A percentile compares a stretch with the other conserved stretches of the same genome.
Evolutionary conservation across 345 rosid species (phyloP).

Genomic region (Hevea brasiliensis): DNA sequence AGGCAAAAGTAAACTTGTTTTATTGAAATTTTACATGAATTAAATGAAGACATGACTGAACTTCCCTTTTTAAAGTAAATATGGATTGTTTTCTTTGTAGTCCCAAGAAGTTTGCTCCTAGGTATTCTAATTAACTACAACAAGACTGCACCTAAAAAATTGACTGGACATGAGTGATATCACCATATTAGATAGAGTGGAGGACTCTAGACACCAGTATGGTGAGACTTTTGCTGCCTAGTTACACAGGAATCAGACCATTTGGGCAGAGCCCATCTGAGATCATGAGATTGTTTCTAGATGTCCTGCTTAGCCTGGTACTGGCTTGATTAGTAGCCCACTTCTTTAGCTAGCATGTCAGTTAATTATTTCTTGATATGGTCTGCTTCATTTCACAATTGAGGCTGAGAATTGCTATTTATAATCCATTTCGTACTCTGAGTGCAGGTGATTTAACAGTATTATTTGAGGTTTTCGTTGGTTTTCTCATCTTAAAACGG

Average conservation of each 20-base stretch:
- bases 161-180: too few species aligned
- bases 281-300: not conserved
- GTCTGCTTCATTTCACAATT: not conserved
- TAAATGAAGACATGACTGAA: too few species aligned
- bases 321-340: not conserved
- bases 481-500: not conserved
- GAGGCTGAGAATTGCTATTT: not conserved
- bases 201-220: too few species aligned
- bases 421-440: not conserved
- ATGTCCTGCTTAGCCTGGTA: not conserved
- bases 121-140: too few species aligned
- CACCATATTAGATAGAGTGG: too few species aligned
- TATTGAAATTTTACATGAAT: too few species aligned
- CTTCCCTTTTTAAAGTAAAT: too few species aligned
- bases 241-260: not conserved
- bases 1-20: too few species aligned
- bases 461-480: not conserved
- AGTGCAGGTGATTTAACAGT: conserved; percentile 6
- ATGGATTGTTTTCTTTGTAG: too few species aligned
- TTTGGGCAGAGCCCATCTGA: not conserved
- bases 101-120: too few species aligned
- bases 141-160: too few species aligned
- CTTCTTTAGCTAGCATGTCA: not conserved
- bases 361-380: not conserved
- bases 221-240: not conserved